phyloP scores from a whole-genome alignment of 805 yeast species.

The Starmerella floris region DNA sequence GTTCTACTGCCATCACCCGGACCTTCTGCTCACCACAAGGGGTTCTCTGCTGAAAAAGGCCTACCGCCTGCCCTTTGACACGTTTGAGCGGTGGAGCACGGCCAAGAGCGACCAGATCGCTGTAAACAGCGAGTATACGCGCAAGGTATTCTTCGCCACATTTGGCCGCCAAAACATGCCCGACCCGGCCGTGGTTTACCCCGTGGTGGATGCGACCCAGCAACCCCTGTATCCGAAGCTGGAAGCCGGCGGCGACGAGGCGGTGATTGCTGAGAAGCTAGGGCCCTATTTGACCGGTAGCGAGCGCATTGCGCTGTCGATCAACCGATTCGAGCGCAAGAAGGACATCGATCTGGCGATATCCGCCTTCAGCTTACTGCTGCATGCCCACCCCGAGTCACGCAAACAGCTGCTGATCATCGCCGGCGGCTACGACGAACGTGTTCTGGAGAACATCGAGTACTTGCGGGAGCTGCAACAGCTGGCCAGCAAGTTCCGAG shows the following conservation, averaged over 20 bases:
- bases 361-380: constrained; percentile 42
- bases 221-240: constrained; percentile 4
- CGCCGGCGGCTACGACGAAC: constrained; percentile 82
- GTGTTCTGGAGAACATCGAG: constrained; percentile 61
- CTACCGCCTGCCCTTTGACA: constrained; percentile 74
- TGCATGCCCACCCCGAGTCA: constrained; percentile 26
- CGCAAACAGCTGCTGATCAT: constrained; percentile 39
- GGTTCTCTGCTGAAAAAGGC: constrained; percentile 41
- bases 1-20: constrained; percentile 96
- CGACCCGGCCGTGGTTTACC: constrained; percentile 49
- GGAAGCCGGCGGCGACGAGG: not conserved
- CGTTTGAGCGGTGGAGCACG: constrained; percentile 71
- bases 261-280: constrained; percentile 6
- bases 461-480: constrained; percentile 49
- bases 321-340: constrained; percentile 80
- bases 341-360: constrained; percentile 74
- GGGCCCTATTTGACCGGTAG: constrained; percentile 5
- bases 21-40: constrained; percentile 57
- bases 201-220: constrained; percentile 51
- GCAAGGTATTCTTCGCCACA: constrained; percentile 48
- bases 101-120: constrained; percentile 62
- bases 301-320: constrained; percentile 40
- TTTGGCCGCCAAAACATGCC: constrained; percentile 32
- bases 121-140: constrained; percentile 82
- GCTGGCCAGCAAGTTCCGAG: constrained; percentile 34